Evolutionary conservation across 1,284 basidiomycete genomes (phyloP).

Genomic region (Trichosporon coremiiforme): DNA sequence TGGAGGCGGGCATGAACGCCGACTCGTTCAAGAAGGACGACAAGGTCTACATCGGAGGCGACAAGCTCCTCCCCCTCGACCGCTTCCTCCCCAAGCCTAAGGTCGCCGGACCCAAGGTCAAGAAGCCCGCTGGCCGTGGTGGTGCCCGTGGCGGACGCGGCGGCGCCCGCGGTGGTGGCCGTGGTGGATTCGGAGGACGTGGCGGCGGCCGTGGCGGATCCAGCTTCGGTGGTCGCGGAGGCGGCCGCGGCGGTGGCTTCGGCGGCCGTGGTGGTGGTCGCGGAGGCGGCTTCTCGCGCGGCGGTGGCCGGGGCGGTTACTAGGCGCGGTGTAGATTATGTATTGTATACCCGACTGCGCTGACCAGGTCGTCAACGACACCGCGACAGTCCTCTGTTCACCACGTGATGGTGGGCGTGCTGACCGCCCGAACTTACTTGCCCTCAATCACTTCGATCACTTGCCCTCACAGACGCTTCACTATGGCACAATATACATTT

Average conservation of each 20-base stretch:
- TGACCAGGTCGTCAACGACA: background rate
- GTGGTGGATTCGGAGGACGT: constrained; percentile 19
- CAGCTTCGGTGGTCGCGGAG: constrained; percentile 28
- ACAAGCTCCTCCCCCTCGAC: constrained; percentile 95
- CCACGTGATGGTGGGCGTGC: too few species aligned
- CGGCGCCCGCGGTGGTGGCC: constrained; percentile 22
- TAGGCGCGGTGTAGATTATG: constrained; percentile 27
- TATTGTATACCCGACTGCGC: constrained; percentile 27
- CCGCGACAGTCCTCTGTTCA: too few species aligned
- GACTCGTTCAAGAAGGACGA: constrained; percentile 95
- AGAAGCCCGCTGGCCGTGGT: constrained; percentile 25
- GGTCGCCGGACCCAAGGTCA: constrained; percentile 64
- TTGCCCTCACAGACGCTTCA: too few species aligned
- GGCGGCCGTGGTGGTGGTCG: constrained; percentile 25
- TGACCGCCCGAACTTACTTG: too few species aligned
- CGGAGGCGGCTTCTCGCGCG: constrained; percentile 30
- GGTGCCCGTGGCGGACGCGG: constrained; percentile 24
- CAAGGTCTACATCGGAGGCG: constrained; percentile 94
- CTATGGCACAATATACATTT: constrained; percentile 15
- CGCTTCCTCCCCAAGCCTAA: constrained; percentile 98
- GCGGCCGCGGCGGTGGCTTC: constrained; percentile 23
- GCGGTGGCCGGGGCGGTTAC: constrained; percentile 30
- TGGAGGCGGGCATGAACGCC: constrained; percentile 94
- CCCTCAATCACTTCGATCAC: too few species aligned
- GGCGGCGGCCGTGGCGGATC: constrained; percentile 26